Evolutionary conservation across 106 monocot species (phyloP), one percentile per base, ranked within the genome.

Genomic region (Acanthochlamys bracteata): DNA sequence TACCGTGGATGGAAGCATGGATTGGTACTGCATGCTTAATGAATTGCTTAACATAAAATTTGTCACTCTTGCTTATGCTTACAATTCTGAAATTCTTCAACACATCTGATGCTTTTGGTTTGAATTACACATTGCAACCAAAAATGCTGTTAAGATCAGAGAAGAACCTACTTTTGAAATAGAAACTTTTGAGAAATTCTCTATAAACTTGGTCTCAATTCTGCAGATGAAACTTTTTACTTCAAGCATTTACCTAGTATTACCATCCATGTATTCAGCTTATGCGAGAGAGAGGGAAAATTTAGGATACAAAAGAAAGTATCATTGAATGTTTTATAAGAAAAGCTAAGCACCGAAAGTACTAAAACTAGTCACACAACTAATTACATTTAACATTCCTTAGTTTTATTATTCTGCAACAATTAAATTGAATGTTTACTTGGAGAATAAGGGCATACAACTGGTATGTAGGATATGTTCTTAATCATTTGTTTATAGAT

Each of bases 1-100:
- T 23, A 69, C 39, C 55, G 39, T 7, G 55, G 14, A 2, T n/a
- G 67, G 20, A 22, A 41, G 23, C 67, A 23, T 67, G 12, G 67
- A 55, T 41, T 22, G 55, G 55, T 67, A 67, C 20, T 39, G 27
- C n/a, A n/a, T n/a, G n/a, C 55, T 56, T 67, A 13, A 67, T 67
- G 40, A 67, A 67, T 54, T 42, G 55, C 55, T 55, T 40, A 10
- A 67, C 55, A 22, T 67, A 12, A 21, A 54, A 10, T 20, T 41
- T 56, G 41, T 12, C 67, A 24, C 21, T 56, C 42, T 20, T n/a
- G 22, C 55, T 67, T 22, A 42, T 9, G 22, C 21, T 63, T 25
- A 13, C n/a, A 4, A 21, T 63, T 6, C 9, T 20, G 63, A 42
- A 24, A 24, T 55, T 51, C 47, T 11, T 23, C 17, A 17, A 67